Evolutionary conservation across 345 rosid genomes (phyloP), one percentile per base, ranked within the genome.

Genomic region (Hirschfeldia incana): DNA sequence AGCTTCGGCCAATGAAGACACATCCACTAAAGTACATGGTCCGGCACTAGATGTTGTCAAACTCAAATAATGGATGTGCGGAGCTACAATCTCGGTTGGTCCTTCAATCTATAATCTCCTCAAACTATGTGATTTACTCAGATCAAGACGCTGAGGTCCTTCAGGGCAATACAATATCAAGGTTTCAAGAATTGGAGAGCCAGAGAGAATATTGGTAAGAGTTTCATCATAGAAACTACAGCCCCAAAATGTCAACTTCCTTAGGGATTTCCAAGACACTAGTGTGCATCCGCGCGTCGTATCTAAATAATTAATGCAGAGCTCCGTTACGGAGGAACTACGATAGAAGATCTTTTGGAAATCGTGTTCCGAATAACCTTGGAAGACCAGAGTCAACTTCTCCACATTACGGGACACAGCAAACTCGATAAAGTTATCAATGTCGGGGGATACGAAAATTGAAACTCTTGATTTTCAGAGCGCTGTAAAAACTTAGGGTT

Each of bases 191-290:
- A 1, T 13, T 12, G 74, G 65, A 36, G 53, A 58, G 11, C 74
- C 74, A 58, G 74, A 57, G 53, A 70, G 26, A 34, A 70, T 70
- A 58, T 58, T 57, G 12, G 16, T 12, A 34, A 70, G 3, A 42
- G 34, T 57, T 33, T 21, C 51, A 21, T 58, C 65, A 3, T 11
- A 0, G 30, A 70, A 12, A 21, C 1, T 2, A 70, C 74, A 70
- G 4, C 0, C 0, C 6, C 0, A 1, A 21, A 70, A 15, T 3
- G 65, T 1, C 26, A 70, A 58, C 4, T 3, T 70, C 74, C 53
- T 58, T 26, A 70, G 53, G 16, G 65, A 58, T 21, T 3, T 21
- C 76, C 76, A 72, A 37, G 59, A 72, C 60, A 55, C 60, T 55
- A 33, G 8, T 33, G 28, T 17, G 28, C 60, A 55, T 17, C 28